Evolutionary conservation across 2,329 filamentous ascomycete species (phyloP).

Genomic region (Neofusicoccum sp.): DNA sequence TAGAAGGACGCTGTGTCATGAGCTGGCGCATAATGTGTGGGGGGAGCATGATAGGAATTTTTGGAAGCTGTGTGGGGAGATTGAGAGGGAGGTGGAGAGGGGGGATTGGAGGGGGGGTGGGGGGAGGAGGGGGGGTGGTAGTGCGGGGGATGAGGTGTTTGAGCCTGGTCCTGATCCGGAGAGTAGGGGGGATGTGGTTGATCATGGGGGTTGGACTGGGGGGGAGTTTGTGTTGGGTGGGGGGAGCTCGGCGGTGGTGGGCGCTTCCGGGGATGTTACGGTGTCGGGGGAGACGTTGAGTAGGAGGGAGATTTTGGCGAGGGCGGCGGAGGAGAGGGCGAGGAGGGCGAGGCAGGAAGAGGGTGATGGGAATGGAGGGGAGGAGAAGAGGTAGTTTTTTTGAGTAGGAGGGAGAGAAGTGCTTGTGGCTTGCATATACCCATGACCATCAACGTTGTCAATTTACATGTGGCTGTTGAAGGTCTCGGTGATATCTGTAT

Average conservation of each 20-base stretch:
- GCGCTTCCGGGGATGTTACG: conserved; percentile 26
- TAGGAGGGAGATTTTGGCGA: conserved; percentile 71
- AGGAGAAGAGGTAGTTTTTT: conserved; percentile 3
- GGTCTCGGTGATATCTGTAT: too few relatives aligned
- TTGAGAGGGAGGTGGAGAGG: conserved; percentile 79
- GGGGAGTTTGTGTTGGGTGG: conserved; percentile 41
- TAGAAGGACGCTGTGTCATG: conserved; percentile 88
- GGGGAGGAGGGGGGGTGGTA: conserved; percentile 46
- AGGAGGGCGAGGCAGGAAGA: conserved; percentile 50
- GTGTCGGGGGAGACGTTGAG: conserved; percentile 52
- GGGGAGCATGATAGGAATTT: conserved; percentile 81
- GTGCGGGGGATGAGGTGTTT: conserved; percentile 30
- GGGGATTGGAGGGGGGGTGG: conserved; percentile 76
- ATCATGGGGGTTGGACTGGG: conserved; percentile 46
- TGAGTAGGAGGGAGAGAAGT: background rate
- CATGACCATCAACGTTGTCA: too few relatives aligned
- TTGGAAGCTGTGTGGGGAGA: conserved; percentile 83
- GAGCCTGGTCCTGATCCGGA: conserved; percentile 24
- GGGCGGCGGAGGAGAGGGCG: conserved; percentile 67
- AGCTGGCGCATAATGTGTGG: conserved; percentile 89
- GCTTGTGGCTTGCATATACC: background rate
- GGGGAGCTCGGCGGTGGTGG: conserved; percentile 25
- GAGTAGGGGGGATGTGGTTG: conserved; percentile 30
- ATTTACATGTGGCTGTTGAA: too few relatives aligned
- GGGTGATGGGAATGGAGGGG: conserved; percentile 29